Evolutionary conservation across 2,329 filamentous ascomycete species (phyloP).

Genomic region (Ascochyta clinopodiicola): DNA sequence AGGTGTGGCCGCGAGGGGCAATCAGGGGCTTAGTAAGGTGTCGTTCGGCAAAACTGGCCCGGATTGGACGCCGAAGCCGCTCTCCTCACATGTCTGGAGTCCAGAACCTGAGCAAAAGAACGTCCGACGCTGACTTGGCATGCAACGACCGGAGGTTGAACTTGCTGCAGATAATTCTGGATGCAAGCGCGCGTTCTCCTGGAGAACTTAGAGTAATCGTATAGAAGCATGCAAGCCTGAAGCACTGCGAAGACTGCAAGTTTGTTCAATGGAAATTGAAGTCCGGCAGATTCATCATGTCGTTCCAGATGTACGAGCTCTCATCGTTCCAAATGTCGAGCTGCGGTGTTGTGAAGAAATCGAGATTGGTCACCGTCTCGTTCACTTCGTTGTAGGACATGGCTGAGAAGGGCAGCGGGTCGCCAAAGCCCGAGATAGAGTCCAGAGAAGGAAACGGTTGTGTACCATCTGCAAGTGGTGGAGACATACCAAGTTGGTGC

Average conservation of each 20-base stretch:
- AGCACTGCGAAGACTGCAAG: neutral
- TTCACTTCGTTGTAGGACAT: conserved; percentile 75
- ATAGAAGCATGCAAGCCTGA: too few relatives aligned
- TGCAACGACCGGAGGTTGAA: conserved; percentile 2
- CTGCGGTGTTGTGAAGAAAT: conserved; percentile 63
- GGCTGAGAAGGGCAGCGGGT: conserved; percentile 65
- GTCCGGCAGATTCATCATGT: conserved; percentile 45
- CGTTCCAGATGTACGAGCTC: conserved; percentile 40
- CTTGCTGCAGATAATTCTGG: neutral
- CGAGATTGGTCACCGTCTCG: conserved; percentile 69
- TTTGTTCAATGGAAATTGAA: conserved; percentile 35
- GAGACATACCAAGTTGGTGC: conserved; percentile 10
- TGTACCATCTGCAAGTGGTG: conserved; percentile 3
- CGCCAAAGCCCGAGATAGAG: conserved; percentile 26
- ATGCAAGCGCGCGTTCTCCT: too few relatives aligned
- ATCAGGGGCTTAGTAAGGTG: conserved; percentile 8
- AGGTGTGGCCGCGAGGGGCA: conserved; percentile 13
- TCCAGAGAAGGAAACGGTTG: conserved; percentile 19
- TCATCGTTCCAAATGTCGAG: conserved; percentile 65
- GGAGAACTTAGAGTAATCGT: too few relatives aligned
- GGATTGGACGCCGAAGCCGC: conserved; percentile 1
- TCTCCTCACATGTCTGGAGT: neutral
- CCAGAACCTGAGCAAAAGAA: conserved; percentile 1
- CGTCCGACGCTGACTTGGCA: neutral
- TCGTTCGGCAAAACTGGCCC: conserved; percentile 7